phyloP scores from a whole-genome alignment of 805 yeast genomes.

The Pichia heedii region DNA sequence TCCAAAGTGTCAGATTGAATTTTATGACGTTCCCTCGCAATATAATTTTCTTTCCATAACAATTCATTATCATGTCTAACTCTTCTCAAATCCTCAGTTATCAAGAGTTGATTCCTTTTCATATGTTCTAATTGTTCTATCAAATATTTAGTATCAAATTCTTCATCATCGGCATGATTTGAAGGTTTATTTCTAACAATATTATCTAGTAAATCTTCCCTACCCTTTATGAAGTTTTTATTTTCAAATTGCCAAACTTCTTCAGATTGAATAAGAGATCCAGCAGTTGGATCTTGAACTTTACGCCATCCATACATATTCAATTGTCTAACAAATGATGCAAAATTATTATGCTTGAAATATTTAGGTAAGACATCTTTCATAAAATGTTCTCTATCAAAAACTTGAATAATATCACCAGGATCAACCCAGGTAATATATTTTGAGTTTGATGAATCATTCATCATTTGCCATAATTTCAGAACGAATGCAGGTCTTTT shows the following conservation, averaged over 20 bases:
- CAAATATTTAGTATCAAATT: constrained; percentile 40
- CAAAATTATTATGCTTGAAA: constrained; percentile 92
- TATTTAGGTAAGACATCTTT: constrained; percentile 78
- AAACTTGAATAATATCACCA: constrained; percentile 79
- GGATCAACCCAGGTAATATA: constrained; percentile 79
- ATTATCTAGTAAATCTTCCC: constrained; percentile 77
- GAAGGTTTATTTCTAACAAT: constrained; percentile 66
- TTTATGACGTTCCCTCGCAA: constrained; percentile 77
- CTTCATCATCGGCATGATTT: constrained; percentile 35
- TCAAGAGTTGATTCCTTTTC: constrained; percentile 68
- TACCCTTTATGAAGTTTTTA: constrained; percentile 64
- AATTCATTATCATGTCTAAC: constrained; percentile 81
- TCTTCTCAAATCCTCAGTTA: constrained; percentile 76
- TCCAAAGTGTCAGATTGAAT: constrained; percentile 83
- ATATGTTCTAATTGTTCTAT: constrained; percentile 67
- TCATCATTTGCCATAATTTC: constrained; percentile 94
- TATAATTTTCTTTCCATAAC: constrained; percentile 82
- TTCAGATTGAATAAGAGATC: constrained; percentile 55
- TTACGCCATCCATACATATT: constrained; percentile 99
- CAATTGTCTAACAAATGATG: constrained; percentile 90
- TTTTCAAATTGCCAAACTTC: constrained; percentile 88
- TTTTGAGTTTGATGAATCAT: constrained; percentile 60
- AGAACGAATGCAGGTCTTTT: constrained; percentile 86
- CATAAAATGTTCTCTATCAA: constrained; percentile 78
- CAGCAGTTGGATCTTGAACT: constrained; percentile 84